A percentile compares a stretch with the other conserved stretches of the same genome.
These are phyloP conservation scores for Anthracocystis setariae DNA, from an alignment of 1,284 basidiomycete genomes.

Conservation along the genomic window DNA sequence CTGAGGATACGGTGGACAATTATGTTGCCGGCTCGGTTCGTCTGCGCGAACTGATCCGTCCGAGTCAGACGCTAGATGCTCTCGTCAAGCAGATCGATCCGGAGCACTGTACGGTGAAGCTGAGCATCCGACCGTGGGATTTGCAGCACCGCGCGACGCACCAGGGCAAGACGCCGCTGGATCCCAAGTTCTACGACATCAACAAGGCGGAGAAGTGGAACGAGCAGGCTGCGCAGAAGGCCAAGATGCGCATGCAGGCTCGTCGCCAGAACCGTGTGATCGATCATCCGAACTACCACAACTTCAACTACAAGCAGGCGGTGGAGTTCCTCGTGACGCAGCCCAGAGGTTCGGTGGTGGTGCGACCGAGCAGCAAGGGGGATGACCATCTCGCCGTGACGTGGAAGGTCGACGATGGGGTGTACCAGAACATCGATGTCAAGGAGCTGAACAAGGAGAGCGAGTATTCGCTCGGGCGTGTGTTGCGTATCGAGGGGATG, in stretches of 20 bases:
- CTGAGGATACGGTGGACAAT: slow-evolving; percentile 51
- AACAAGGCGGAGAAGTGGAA: slow-evolving; percentile 76
- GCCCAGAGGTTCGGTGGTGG: slow-evolving; percentile 79
- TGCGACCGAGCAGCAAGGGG: slow-evolving; percentile 94
- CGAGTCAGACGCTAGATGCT: slow-evolving; percentile 81
- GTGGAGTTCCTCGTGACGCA: slow-evolving; percentile 89
- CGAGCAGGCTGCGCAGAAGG: slow-evolving; percentile 78
- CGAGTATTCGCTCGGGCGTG: slow-evolving; percentile 75
- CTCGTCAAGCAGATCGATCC: slow-evolving; percentile 81
- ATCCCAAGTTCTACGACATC: slow-evolving; percentile 77
- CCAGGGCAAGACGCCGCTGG: slow-evolving; percentile 75
- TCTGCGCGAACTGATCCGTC: slow-evolving; percentile 56
- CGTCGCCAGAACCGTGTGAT: slow-evolving; percentile 78
- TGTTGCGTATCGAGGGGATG: slow-evolving; percentile 79
- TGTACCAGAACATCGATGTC: slow-evolving; percentile 98
- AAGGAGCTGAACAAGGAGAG: slow-evolving; percentile 81
- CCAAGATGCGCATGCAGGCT: slow-evolving; percentile 81
- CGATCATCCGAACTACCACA: slow-evolving; percentile 98
- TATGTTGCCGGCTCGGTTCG: slow-evolving; percentile 50
- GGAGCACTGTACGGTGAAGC: slow-evolving; percentile 76
- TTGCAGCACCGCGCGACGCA: slow-evolving; percentile 76
- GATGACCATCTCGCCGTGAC: slow-evolving; percentile 94
- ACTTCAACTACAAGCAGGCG: slow-evolving; percentile 89
- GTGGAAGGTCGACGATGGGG: slow-evolving; percentile 97
- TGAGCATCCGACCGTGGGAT: slow-evolving; percentile 81